Base-by-base conservation (phyloP, 768 basidiomycete species). In the Gymnopilus junonius region DNA sequence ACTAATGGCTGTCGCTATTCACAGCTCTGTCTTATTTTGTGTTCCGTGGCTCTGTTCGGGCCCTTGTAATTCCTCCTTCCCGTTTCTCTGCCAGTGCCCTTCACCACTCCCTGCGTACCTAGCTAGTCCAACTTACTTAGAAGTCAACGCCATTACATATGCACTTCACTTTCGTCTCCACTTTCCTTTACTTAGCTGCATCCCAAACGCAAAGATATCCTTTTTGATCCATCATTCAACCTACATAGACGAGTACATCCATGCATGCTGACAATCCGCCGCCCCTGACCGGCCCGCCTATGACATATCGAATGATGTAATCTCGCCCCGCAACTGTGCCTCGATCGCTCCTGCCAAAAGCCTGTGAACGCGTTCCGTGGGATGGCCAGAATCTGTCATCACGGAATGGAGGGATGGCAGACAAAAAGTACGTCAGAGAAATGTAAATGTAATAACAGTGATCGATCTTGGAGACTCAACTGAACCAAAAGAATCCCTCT, bases 401-500 rank as follows among this genome's bases (percentile, higher is more conserved):
- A 34, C 15, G 23, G 20, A 21, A 40, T 40, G 45, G 40, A 23
- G 29, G 35, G 25, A 31, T 59, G 45, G 27, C 23, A 17, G 42
- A 32, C 15, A 43, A 20, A 42, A 12, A 20, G 37, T 46, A 27
- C 20, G 55, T 55, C 54, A 62, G 43, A 48, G n/a, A 12, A 5
- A 15, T 14, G 25, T n/a, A 51, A 51, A 20, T 8, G 20, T 14
- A 5, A 23, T 27, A 21, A 17, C 27, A 27, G 37, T 14, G 27
- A 35, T 37, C 34, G 34, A 54, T 54, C 34, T 48, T 21, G 45
- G 53, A n/a, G n/a, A 81, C 82, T 70, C 62, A 62, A 85, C 83
- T 80, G 71, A 76, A 84, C 84, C 84, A 86, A 71, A 85, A 85
- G 70, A 75, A 86, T 1, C 77, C 77, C 20, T 63, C 57, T 4